Conservation (phyloP, 768 basidiomycete species). For the Gautieria morchelliformis region DNA sequence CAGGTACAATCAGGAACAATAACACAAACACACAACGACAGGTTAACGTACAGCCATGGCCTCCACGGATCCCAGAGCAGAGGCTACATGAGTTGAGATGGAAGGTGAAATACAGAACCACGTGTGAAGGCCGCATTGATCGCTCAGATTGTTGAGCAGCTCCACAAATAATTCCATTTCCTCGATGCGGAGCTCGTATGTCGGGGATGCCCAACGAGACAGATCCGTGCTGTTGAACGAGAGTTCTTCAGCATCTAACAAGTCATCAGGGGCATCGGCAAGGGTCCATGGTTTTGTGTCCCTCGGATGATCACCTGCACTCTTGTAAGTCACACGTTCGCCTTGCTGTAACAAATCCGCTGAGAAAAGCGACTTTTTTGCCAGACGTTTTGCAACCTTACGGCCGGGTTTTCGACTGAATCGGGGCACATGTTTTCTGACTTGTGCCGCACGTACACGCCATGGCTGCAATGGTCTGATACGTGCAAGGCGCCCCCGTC, state of each 20-base stretch:
- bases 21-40: no score
- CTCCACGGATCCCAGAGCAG: neutral
- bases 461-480: neutral
- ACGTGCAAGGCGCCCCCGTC: no score
- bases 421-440: neutral
- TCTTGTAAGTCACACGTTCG: no score
- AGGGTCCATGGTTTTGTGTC: neutral
- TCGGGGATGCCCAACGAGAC: neutral
- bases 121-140: neutral
- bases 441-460: neutral
- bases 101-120: neutral
- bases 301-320: no score
- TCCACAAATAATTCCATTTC: neutral
- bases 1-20: no score
- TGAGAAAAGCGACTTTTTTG: neutral
- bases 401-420: neutral
- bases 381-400: neutral
- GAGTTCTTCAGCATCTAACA: neutral
- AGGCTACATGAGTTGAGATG: neutral
- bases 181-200: neutral
- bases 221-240: neutral
- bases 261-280: neutral
- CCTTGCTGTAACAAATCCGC: neutral
- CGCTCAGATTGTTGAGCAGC: neutral
- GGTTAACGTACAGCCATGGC: neutral